Evolutionary conservation across 164 flowering plant genomes (phyloP), one percentile per base, ranked within the genome.

Genomic region (Piper longum): DNA sequence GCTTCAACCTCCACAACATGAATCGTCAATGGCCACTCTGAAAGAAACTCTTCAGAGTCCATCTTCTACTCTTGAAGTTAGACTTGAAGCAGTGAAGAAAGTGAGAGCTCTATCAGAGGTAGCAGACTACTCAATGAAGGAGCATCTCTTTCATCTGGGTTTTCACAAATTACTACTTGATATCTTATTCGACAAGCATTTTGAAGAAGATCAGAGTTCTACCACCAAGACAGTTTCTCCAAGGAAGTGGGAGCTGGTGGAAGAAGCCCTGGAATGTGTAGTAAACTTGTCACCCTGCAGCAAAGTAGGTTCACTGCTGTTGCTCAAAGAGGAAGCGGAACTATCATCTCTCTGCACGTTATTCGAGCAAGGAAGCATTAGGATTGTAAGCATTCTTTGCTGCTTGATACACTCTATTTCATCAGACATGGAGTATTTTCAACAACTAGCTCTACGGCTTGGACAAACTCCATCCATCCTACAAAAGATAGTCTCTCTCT

Each of bases 211-310:
- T n/a, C n/a, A 44, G 17, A 48, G 62, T 5, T 44, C 63, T 14
- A 63, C 64, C 1, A 18, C 42, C 26, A 73, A 76, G 4, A 26
- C 36, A 26, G 36, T 26, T 26, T 26, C 36, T 26, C 36, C 36
- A 26, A 26, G 36, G 36, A 55, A 64, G 43, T n/a, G 66, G 26
- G 61, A 66, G 60, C 71, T 82, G 54, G 74, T 69, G 0, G 89
- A 85, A 61, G 40, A 67, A 65, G 78, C 80, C 16, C 79, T 85
- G 41, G n/a, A 56, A 68, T 81, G 82, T 62, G 79, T 68, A n/a
- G 44, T 80, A 3, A 74, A 71, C 14, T 64, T 85, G 71, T 58
- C 79, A 54, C 70, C 81, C 44, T 67, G 61, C 42, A 71, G 73
- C 14, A 73, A 75, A 5, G 26, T 72, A 60, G 72, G 72, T 19